Evolutionary conservation across 2,329 filamentous ascomycete species (phyloP).

Genomic region (Catunica adiposa): DNA sequence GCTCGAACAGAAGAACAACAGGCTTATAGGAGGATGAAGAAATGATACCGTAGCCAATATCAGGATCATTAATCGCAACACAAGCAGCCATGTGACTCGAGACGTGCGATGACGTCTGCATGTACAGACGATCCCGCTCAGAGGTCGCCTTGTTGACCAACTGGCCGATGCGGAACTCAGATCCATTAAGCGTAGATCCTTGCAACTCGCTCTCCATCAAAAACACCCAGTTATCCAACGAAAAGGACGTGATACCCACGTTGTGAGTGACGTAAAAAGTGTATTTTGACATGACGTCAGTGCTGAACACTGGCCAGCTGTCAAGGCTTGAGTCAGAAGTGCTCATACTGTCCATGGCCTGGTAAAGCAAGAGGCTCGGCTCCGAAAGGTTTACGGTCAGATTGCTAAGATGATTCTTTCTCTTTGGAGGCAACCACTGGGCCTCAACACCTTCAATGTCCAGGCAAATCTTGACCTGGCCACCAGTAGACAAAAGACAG

Average conservation of each 20-base stretch:
- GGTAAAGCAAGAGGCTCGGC: conserved; percentile 41
- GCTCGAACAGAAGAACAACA: conserved; percentile 41
- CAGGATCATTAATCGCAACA: conserved; percentile 39
- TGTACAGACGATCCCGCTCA: conserved; percentile 39
- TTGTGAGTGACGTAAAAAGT: conserved; percentile 46
- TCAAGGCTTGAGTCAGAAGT: conserved; percentile 37
- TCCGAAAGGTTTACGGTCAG: conserved; percentile 24
- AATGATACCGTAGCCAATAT: conserved; percentile 46
- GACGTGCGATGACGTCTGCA: conserved; percentile 31
- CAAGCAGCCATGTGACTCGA: conserved; percentile 36
- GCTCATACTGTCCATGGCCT: conserved; percentile 43
- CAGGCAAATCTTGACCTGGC: conserved; percentile 43
- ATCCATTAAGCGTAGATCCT: conserved; percentile 35
- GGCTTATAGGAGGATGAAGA: conserved; percentile 43
- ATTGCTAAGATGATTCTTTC: conserved; percentile 30
- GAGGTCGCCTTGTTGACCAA: conserved; percentile 42
- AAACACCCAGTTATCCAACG: conserved; percentile 46
- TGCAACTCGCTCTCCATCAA: conserved; percentile 44
- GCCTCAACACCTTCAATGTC: conserved; percentile 46
- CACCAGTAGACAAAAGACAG: conserved; percentile 43
- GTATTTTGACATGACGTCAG: conserved; percentile 45
- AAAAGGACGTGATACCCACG: conserved; percentile 42
- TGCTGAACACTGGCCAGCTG: conserved; percentile 46
- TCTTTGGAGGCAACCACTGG: conserved; percentile 46
- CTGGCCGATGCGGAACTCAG: conserved; percentile 44